phyloP scores from a whole-genome alignment of 306 rosid species.

The Cercis canadensis region DNA sequence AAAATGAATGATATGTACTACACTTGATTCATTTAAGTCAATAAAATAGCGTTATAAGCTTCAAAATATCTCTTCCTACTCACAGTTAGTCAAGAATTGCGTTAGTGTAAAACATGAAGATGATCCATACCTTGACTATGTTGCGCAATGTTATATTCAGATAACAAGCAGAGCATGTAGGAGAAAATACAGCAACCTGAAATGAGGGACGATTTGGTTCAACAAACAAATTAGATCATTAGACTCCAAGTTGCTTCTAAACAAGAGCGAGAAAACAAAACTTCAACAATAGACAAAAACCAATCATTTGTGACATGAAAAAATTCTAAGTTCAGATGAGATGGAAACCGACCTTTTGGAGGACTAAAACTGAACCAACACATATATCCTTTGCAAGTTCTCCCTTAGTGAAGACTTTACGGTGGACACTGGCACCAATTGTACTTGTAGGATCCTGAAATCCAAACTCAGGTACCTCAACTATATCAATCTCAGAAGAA shows the following conservation, averaged over 20 bases:
- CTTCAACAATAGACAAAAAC: background rate
- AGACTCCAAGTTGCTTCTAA: background rate
- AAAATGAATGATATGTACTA: background rate
- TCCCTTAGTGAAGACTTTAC: conserved; percentile 53
- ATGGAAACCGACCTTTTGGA: conserved; percentile 58
- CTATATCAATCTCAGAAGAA: background rate
- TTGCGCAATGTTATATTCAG: conserved; percentile 73
- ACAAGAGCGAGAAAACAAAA: background rate
- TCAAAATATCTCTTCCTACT: background rate
- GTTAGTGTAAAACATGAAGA: no score
- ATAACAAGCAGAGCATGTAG: conserved; percentile 58
- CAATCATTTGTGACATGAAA: background rate
- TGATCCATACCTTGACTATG: conserved; percentile 62
- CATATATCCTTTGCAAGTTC: conserved; percentile 56
- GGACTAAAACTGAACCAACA: conserved; percentile 73
- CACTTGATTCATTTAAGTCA: background rate
- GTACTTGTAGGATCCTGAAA: conserved; percentile 83
- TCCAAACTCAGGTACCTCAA: conserved; percentile 11
- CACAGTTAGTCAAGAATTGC: background rate
- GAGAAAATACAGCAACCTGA: conserved; percentile 81
- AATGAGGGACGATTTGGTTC: background rate
- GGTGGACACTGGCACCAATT: conserved; percentile 70
- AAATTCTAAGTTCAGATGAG: background rate
- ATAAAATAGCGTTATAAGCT: background rate
- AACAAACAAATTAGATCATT: conserved; percentile 4